Base-by-base conservation (phyloP, 495 filamentous ascomycete genomes). In the Talaromyces adpressus region DNA sequence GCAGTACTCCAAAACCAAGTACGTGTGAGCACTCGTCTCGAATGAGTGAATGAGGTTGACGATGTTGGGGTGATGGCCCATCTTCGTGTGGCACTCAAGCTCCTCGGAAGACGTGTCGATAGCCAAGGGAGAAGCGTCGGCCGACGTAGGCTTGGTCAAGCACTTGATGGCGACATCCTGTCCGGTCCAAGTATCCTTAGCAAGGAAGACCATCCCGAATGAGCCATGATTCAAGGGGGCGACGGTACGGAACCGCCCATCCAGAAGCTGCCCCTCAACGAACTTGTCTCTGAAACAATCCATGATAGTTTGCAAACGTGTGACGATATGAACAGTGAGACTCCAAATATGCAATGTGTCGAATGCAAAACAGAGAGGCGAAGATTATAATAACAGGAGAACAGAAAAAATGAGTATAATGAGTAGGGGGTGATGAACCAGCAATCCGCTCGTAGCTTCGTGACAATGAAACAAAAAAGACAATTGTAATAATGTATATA, bases 191-290 rank as follows among this genome's bases (percentile, higher is more conserved):
- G 80, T 81, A 75, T 98, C 93, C 68, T 80, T 89, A 60, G 94
- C 95, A 75, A 92, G 85, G 76, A 96, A 97, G 67, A 98, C 94
- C 89, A 96, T 92, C 66, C 94, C 94, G 72, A 97, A 98, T 25
- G 94, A 98, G 68, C 94, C 94, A 83, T 97, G 91, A 71, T 98
- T 98, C 78, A 98, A 90, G 45, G 93, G 92, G 69, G 92, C 90
- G 70, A 97, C 79, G 47, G 91, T 93, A 74, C 89, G 84, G 74
- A 94, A 98, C 63, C 95, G 92, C 66, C 89, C 90, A 75, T 89
- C 87, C 74, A 94, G 81, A 62, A 94, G 69, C 71, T 87, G 82
- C 60, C 89, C 90, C 74, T 87, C 77, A 62, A 84, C 78, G 73
- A 94, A 93, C 64, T 80, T 81, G 75, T 89, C 84, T 72, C 85